Base-by-base conservation (phyloP, 768 basidiomycete genomes). In the Lepiota brunneoincarnata region DNA sequence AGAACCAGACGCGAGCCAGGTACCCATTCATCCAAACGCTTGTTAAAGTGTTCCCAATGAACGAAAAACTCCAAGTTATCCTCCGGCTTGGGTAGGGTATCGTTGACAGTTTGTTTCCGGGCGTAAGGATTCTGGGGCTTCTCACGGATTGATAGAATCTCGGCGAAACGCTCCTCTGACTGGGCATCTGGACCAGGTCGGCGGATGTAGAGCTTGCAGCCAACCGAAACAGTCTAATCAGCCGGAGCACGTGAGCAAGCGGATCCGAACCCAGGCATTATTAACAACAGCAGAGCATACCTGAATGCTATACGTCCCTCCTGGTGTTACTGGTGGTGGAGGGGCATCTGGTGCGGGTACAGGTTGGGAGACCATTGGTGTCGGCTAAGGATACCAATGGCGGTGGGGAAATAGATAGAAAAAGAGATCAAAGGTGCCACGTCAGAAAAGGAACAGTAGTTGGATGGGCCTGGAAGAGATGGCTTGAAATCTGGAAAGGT, bases 1-100 rank as follows among this genome's bases (percentile, higher is more conserved):
- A 95, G 76, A 38, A 98, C 81, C 53, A 99, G 80, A 37, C 96
- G 84, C 1, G 90, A 87, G 14, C 91, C 92, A 12, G 89, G 74
- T 20, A 99, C 88, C 97, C 97, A 99, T 51, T 97, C 97, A 67
- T 99, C 97, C 37, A 98, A 77, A 58, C 97, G 94, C 69, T 99
- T 99, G 77, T 99, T 99, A 80, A 98, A 98, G 59, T 92, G 85
- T 62, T 98, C 93, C 87, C 96, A 99, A 65, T 99, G 97, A 17
- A 98, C 93, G 65, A 98, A 99, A 76, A 86, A 98, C 69, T 98
- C 95, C 69, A 83, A 81, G 62, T 89, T 86, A 67, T 93, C 91
- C 63, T 87, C 87, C 7, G 83, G 80, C 54, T 80, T 80, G 36
- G 74, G 60, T 18, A 64, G 60, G 24, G 61, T 61, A 38, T 75